phyloP scores from a whole-genome alignment of 495 filamentous ascomycete genomes.

The Friedmanniomyces simplex region DNA sequence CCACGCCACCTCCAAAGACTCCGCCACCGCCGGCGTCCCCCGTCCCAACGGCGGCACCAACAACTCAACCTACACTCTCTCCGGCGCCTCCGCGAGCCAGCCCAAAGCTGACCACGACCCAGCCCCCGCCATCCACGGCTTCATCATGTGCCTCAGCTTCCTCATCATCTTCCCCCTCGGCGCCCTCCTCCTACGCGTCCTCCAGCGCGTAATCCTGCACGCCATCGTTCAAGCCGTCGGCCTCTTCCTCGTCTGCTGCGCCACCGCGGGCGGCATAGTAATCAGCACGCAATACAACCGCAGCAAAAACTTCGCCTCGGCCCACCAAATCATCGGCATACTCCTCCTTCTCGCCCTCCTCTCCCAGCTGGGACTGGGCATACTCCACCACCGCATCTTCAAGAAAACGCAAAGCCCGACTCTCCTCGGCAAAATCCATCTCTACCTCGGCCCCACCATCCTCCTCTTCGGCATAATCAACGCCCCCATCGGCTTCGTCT shows the following conservation, averaged over 20 bases:
- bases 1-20: slow-evolving; percentile 34
- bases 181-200: slow-evolving; percentile 39
- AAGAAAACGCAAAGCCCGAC: slow-evolving; percentile 36
- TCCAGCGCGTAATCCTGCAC: slow-evolving; percentile 41
- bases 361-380: slow-evolving; percentile 38
- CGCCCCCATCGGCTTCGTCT: slow-evolving; percentile 35
- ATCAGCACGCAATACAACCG: slow-evolving; percentile 42
- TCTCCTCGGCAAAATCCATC: slow-evolving; percentile 33
- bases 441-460: slow-evolving; percentile 44
- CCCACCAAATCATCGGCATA: slow-evolving; percentile 52
- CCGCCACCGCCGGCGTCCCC: slow-evolving; percentile 7
- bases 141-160: slow-evolving; percentile 43
- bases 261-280: slow-evolving; percentile 41
- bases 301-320: slow-evolving; percentile 41
- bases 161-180: slow-evolving; percentile 47
- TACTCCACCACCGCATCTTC: slow-evolving; percentile 41
- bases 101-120: slow-evolving; percentile 20
- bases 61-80: not conserved
- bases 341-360: slow-evolving; percentile 40
- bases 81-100: slow-evolving; percentile 3
- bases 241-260: slow-evolving; percentile 36
- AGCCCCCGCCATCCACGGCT: slow-evolving; percentile 40
- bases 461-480: slow-evolving; percentile 42
- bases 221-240: slow-evolving; percentile 38
- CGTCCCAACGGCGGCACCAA: slow-evolving; percentile 3